These are phyloP conservation scores for Amanita jacksonii DNA, from an alignment of 768 basidiomycete species.

Conservation along the genomic window DNA sequence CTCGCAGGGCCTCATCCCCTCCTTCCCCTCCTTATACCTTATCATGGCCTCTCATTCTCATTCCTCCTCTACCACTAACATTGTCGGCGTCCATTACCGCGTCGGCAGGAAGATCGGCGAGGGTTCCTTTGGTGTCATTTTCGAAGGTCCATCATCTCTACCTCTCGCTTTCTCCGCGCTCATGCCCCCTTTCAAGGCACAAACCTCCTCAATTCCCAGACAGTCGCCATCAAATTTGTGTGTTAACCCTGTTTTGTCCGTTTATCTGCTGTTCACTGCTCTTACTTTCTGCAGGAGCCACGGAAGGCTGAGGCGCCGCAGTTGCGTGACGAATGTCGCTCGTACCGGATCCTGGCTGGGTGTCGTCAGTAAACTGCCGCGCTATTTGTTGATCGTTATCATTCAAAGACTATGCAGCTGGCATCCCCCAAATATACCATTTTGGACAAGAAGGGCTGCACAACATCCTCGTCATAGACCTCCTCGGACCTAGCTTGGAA, in stretches of 20 bases:
- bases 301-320: constrained; percentile 96
- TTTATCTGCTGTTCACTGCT: constrained; percentile 9
- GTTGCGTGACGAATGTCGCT: constrained; percentile 95
- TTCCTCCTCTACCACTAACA: constrained; percentile 54
- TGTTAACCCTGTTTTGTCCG: constrained; percentile 28
- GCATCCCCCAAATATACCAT: constrained; percentile 98
- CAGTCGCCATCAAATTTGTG: constrained; percentile 99
- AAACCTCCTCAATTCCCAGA: constrained; percentile 96
- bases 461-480: constrained; percentile 97
- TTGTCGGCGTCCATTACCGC: constrained; percentile 95
- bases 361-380: constrained; percentile 56
- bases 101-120: constrained; percentile 99
- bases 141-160: constrained; percentile 48
- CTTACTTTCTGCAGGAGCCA: constrained; percentile 52
- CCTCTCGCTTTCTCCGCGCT: background rate
- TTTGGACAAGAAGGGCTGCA: constrained; percentile 98
- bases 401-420: constrained; percentile 42
- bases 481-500: constrained; percentile 92
- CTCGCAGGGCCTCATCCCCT: constrained; percentile 16
- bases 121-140: constrained; percentile 96
- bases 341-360: constrained; percentile 84
- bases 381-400: constrained; percentile 11
- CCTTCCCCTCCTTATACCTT: constrained; percentile 19
- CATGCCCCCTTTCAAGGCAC: constrained; percentile 49
- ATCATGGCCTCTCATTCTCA: constrained; percentile 52